Conservation (phyloP, 306 rosid genomes). For the Neltuma alba region DNA sequence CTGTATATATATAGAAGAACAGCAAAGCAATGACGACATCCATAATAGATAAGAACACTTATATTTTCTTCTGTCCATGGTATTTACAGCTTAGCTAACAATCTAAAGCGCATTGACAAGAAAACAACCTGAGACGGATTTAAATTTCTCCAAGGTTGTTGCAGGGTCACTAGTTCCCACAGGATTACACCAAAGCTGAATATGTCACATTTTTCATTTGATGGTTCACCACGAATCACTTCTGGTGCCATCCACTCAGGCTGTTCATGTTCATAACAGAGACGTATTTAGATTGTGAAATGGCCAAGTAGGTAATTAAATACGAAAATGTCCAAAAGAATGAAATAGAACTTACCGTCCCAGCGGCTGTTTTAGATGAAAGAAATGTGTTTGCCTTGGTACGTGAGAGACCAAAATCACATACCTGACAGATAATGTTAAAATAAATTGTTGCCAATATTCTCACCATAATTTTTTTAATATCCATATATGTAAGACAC, state of each 20-base stretch:
- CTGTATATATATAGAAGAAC: neutral
- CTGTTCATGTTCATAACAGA: conserved; percentile 32
- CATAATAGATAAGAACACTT: conserved; percentile 3
- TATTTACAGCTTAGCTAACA: conserved; percentile 27
- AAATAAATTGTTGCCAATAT: conserved; percentile 19
- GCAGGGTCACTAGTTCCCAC: conserved; percentile 91
- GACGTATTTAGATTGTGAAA: conserved; percentile 34
- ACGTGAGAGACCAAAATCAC: conserved; percentile 97
- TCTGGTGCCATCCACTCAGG: conserved; percentile 99
- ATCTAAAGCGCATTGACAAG: conserved; percentile 4
- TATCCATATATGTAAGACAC: neutral
- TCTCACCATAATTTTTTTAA: conserved; percentile 8
- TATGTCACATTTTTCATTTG: conserved; percentile 90
- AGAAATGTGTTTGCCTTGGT: conserved; percentile 87
- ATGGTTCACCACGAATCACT: conserved; percentile 85
- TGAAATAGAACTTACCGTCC: conserved; percentile 73
- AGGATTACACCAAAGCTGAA: conserved; percentile 95
- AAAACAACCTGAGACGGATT: conserved; percentile 79
- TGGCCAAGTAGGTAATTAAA: conserved; percentile 20
- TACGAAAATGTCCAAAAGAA: conserved; percentile 3
- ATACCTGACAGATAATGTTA: conserved; percentile 56
- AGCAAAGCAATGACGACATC: conserved; percentile 4
- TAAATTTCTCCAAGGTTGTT: conserved; percentile 83
- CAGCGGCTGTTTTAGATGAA: conserved; percentile 93
- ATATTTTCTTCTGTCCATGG: conserved; percentile 2